These are phyloP conservation scores for Caryopteris hybrid DNA, from an alignment of 305 asterid genomes.

Conservation along the genomic window DNA sequence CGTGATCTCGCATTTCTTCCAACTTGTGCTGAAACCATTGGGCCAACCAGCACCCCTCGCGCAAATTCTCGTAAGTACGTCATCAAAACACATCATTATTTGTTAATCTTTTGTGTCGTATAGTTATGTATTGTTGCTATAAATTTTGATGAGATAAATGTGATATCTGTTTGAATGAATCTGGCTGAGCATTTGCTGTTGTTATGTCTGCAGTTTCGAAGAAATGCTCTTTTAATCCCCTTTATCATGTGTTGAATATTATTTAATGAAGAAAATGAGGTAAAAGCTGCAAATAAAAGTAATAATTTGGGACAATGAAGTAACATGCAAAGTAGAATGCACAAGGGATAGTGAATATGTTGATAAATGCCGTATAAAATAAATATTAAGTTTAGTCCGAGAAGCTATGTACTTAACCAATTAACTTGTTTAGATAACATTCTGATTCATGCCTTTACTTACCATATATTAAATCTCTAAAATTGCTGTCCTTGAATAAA, in stretches of 20 bases:
- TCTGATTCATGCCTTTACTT: no score
- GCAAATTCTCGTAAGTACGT: slow-evolving; percentile 98
- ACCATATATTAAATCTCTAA: no score
- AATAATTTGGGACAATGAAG: neutral
- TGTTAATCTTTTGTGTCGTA: neutral
- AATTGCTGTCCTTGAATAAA: no score
- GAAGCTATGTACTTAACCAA: neutral
- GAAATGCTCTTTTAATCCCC: neutral
- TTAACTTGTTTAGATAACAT: neutral
- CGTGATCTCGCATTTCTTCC: slow-evolving; percentile 86
- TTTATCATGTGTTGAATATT: neutral
- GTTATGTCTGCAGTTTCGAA: neutral
- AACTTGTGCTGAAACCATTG: slow-evolving; percentile 73
- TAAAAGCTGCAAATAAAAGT: neutral
- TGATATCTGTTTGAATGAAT: neutral
- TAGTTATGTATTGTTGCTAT: neutral
- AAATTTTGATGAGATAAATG: neutral
- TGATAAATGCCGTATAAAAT: no score
- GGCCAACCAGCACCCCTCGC: slow-evolving; percentile 96
- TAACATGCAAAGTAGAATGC: neutral
- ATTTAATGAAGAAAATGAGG: neutral
- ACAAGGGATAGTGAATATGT: neutral
- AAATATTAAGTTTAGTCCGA: neutral
- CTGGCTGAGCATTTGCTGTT: neutral
- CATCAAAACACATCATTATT: slow-evolving; percentile 27